Conservation (phyloP, 805 yeast species). For the Cyberlindnera maritima region DNA sequence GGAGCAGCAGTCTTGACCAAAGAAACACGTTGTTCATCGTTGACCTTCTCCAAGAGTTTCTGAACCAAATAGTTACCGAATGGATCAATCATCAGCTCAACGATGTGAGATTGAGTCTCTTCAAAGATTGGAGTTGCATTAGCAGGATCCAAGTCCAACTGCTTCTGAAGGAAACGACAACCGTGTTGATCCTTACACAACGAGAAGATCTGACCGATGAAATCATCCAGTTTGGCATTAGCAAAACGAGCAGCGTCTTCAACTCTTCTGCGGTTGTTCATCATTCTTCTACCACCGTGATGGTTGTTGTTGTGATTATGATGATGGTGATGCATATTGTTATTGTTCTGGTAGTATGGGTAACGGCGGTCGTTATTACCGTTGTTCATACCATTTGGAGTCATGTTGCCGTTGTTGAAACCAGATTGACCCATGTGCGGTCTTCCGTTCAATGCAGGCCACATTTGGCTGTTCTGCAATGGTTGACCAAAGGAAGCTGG, state of each 20-base stretch:
- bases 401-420: conserved; percentile 8
- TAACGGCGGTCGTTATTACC: conserved; percentile 17
- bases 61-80: conserved; percentile 97
- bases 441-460: conserved; percentile 25
- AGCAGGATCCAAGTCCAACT: conserved; percentile 61
- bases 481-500: conserved; percentile 17
- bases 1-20: conserved; percentile 72
- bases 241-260: conserved; percentile 72
- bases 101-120: conserved; percentile 73
- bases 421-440: conserved; percentile 15
- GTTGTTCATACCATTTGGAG: conserved; percentile 14
- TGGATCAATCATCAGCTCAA: conserved; percentile 90
- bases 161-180: conserved; percentile 86
- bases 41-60: conserved; percentile 77
- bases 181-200: conserved; percentile 97
- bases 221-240: conserved; percentile 66
- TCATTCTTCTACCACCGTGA: conserved; percentile 18
- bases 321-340: conserved; percentile 13
- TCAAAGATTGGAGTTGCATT: conserved; percentile 76
- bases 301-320: conserved; percentile 12
- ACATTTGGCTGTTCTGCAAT: conserved; percentile 22
- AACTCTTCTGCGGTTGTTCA: conserved; percentile 25
- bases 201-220: conserved; percentile 68
- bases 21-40: conserved; percentile 62
- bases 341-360: conserved; percentile 18